These are phyloP conservation scores for Penicillium sclerotigenum DNA, from an alignment of 2,329 filamentous ascomycete species.

Conservation along the genomic window DNA sequence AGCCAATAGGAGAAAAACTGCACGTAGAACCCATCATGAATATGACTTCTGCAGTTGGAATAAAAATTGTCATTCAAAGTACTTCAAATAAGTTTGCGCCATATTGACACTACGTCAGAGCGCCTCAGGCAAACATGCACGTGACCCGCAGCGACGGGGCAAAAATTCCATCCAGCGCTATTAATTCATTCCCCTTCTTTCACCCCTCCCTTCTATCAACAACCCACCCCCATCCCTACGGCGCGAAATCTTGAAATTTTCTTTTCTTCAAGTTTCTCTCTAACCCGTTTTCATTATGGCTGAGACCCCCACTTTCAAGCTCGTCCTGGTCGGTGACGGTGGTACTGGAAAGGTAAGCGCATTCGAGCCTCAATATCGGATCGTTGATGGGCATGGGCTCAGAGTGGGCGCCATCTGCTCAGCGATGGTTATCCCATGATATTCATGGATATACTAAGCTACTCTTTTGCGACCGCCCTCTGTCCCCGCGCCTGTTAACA, in stretches of 20 bases:
- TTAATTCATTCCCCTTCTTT: slow-evolving; percentile 26
- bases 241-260: slow-evolving; percentile 17
- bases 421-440: neutral
- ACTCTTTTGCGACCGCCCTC: slow-evolving; percentile 5
- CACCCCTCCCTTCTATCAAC: slow-evolving; percentile 27
- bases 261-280: slow-evolving; percentile 12
- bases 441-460: neutral
- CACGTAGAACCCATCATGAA: neutral
- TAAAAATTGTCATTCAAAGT: neutral
- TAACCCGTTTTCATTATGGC: slow-evolving; percentile 56
- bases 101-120: slow-evolving; percentile 24
- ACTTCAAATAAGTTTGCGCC: neutral
- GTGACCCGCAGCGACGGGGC: slow-evolving; percentile 22
- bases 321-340: slow-evolving; percentile 98
- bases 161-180: slow-evolving; percentile 35
- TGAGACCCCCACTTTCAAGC: slow-evolving; percentile 87
- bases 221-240: slow-evolving; percentile 23
- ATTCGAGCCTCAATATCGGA: neutral
- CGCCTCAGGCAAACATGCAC: slow-evolving; percentile 20
- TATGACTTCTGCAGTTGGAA: neutral
- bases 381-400: slow-evolving; percentile 5
- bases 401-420: slow-evolving; percentile 3
- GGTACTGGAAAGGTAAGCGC: slow-evolving; percentile 93
- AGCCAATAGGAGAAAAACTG: neutral
- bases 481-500: slow-evolving; percentile 28